phyloP scores from a whole-genome alignment of 139 green algal genomes.

The Tetraselmis striata region DNA sequence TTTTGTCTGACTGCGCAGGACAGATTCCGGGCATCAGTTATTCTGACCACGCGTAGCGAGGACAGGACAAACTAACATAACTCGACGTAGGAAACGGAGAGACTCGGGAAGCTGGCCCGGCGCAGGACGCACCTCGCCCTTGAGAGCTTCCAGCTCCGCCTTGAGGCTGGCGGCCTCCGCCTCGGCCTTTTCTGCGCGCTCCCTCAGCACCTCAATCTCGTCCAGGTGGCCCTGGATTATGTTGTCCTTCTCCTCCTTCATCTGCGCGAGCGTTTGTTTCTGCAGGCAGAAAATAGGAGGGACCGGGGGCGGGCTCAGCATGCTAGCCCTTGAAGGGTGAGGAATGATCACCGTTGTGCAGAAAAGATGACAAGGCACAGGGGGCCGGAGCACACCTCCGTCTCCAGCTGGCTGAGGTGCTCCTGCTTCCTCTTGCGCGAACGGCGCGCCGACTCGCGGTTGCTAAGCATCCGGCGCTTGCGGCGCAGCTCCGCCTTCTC shows the following conservation, averaged over 20 bases:
- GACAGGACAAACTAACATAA: not conserved
- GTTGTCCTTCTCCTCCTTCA: not conserved
- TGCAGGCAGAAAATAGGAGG: not conserved
- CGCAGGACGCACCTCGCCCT: not conserved
- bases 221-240: not conserved
- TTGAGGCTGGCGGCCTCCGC: not conserved
- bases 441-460: conserved; percentile 77
- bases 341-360: too few relatives aligned
- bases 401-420: conserved; percentile 69
- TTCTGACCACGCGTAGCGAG: not conserved
- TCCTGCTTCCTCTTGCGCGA: conserved; percentile 80
- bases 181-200: not conserved
- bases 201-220: not conserved
- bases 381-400: conserved; percentile 30
- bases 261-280: not conserved
- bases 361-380: too few relatives aligned
- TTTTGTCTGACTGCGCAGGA: conserved; percentile 3
- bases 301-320: too few relatives aligned
- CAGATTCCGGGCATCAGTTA: not conserved
- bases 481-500: not conserved
- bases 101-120: too few relatives aligned
- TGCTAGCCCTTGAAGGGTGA: too few relatives aligned
- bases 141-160: not conserved
- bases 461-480: conserved; percentile 71
- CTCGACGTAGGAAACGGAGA: not conserved